Evolutionary conservation across 192 early-diverging fungal genomes (phyloP).

Genomic region (Coemansia interrupta): DNA sequence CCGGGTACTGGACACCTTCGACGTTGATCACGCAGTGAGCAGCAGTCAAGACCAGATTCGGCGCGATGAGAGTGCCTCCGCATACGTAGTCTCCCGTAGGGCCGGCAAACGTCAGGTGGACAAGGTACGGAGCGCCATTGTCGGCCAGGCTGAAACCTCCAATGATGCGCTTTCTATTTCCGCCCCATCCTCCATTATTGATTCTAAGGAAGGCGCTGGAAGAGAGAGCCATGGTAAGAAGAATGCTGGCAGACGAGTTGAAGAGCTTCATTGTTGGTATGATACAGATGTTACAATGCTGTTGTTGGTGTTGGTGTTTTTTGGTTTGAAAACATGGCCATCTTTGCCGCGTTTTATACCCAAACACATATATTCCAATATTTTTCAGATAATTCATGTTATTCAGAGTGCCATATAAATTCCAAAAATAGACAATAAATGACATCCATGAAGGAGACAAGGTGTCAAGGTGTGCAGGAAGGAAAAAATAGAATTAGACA

Average conservation of each 20-base stretch:
- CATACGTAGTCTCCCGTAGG: background rate
- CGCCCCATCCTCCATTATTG: too few relatives aligned
- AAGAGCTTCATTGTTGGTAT: background rate
- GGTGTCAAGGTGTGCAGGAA: too few relatives aligned
- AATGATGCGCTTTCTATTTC: slow-evolving; percentile 11
- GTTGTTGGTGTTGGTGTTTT: background rate
- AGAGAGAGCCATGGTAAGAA: background rate
- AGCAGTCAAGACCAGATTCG: slow-evolving; percentile 11
- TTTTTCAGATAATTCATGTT: too few relatives aligned
- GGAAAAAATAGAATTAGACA: too few relatives aligned
- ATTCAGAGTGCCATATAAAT: too few relatives aligned
- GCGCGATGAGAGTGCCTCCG: slow-evolving; percentile 11
- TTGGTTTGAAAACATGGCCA: background rate
- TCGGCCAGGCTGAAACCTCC: slow-evolving; percentile 10
- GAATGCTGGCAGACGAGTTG: background rate
- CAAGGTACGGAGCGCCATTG: slow-evolving; percentile 5
- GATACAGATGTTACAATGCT: background rate
- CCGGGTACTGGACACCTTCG: background rate
- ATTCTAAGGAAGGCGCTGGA: background rate
- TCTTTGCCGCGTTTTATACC: too few relatives aligned
- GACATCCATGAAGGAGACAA: too few relatives aligned
- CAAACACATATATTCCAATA: too few relatives aligned
- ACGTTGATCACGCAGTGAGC: slow-evolving; percentile 10
- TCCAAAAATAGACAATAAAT: too few relatives aligned
- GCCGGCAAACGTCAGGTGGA: background rate